Evolutionary conservation across 768 basidiomycete species (phyloP), one percentile per base, ranked within the genome.

Genomic region (Gautieria morchelliformis): DNA sequence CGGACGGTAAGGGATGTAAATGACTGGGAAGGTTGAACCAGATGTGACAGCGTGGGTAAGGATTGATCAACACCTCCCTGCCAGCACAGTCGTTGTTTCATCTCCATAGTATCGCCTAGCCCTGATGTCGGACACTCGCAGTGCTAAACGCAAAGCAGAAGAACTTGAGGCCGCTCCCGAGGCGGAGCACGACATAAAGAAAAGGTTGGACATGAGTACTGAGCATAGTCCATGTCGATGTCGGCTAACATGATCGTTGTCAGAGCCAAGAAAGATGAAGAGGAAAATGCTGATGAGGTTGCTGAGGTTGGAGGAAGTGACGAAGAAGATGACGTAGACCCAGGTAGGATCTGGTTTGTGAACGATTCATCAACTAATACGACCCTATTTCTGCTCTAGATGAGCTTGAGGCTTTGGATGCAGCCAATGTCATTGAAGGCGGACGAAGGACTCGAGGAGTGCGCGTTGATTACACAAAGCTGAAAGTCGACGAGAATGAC

Each of bases 241-340:
- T 35, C 37, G n/a, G 32, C 32, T 37, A 40, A 52, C 33, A 15
- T 7, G 33, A 19, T 11, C 2, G 10, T 24, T n/a, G 30, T 17
- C 56, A 66, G 67, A 56, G 62, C 64, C 24, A 68, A 67, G 60
- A 62, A 65, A 41, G 64, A 67, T 44, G 66, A 66, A 42, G 65
- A 64, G 47, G 56, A 39, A 15, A 9, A 14, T 0, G 64, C 67
- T 44, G 66, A 67, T 2, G 66, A 65, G 24, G 65, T 60, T 33
- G 63, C 66, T 4, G 65, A 22, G 14, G 51, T 15, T 4, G 51
- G 32, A 1, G 32, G 51, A 32, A 64, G 63, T 46, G 64, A 62
- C 5, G 60, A 57, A 17, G 65, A 66, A n/a, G 64, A 58, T 14
- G 66, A 58, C 10, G 61, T 67, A 14, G 65, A 68, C 35, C 56